A percentile compares a stretch with the other conserved stretches of the same genome.
Conservation (phyloP, 2,329 filamentous ascomycete genomes). For the Xylariomycetidae sp. region DNA sequence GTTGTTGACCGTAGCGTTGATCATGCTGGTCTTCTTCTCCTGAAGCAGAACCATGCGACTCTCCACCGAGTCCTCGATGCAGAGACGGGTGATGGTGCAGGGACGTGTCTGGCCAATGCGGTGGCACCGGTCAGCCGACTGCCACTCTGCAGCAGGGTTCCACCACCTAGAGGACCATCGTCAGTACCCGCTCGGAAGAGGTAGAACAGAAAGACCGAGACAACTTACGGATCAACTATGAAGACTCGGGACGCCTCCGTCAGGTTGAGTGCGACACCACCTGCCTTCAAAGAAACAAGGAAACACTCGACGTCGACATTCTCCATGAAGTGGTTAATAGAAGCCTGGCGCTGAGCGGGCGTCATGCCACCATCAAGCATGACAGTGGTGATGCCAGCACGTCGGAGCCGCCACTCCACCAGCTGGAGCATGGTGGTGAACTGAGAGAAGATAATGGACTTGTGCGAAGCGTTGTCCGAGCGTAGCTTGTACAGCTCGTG, state of each 20-base stretch:
- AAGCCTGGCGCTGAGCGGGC: constrained; percentile 83
- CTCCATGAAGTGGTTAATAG: constrained; percentile 94
- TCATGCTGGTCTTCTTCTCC: constrained; percentile 98
- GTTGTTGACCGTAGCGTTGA: constrained; percentile 91
- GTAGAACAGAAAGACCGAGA: background rate
- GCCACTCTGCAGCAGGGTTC: constrained; percentile 99
- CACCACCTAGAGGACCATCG: constrained; percentile 66
- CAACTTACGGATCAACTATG: constrained; percentile 85
- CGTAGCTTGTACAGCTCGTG: constrained; percentile 90
- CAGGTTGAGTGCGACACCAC: constrained; percentile 89
- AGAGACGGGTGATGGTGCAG: constrained; percentile 88
- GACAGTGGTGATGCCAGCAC: constrained; percentile 95
- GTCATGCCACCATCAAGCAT: constrained; percentile 99
- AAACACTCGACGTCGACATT: constrained; percentile 94
- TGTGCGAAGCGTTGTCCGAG: constrained; percentile 87
- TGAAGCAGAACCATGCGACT: constrained; percentile 91
- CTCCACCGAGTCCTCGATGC: constrained; percentile 96
- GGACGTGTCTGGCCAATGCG: constrained; percentile 92
- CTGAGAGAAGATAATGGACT: constrained; percentile 96
- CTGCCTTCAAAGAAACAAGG: constrained; percentile 90
- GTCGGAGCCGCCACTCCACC: constrained; percentile 91
- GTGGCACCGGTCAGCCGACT: constrained; percentile 88
- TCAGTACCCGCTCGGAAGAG: background rate
- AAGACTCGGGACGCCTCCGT: constrained; percentile 94
- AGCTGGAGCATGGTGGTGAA: constrained; percentile 97